Conservation (phyloP, 2,329 filamentous ascomycete genomes). For the Alternaria solani region DNA sequence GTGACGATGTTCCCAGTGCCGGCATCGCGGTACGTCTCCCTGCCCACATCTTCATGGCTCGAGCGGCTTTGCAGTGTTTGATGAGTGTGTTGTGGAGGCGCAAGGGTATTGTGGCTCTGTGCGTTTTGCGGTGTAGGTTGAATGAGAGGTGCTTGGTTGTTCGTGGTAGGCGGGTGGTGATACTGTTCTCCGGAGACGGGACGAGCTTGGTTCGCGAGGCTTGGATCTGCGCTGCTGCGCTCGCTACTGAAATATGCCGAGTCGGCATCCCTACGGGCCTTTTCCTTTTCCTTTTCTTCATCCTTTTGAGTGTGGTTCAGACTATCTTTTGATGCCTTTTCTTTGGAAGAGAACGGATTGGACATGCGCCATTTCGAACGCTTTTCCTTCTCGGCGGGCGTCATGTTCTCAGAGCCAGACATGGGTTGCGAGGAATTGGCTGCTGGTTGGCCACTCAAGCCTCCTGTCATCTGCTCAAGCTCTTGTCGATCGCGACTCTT, state of each 20-base stretch:
- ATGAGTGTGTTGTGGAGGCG: conserved; percentile 22
- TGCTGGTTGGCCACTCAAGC: conserved; percentile 24
- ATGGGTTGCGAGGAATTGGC: conserved; percentile 29
- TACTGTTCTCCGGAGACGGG: conserved; percentile 41
- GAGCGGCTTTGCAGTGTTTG: conserved; percentile 25
- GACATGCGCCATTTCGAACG: conserved; percentile 49
- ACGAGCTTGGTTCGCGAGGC: conserved; percentile 40
- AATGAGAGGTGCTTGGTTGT: conserved; percentile 24
- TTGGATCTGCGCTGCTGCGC: conserved; percentile 42
- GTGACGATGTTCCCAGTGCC: conserved; percentile 47
- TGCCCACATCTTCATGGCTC: conserved; percentile 37
- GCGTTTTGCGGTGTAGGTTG: conserved; percentile 12
- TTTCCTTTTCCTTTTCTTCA: conserved; percentile 22
- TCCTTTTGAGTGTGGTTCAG: conserved; percentile 14
- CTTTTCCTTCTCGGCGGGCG: conserved; percentile 44
- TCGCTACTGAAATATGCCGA: conserved; percentile 49
- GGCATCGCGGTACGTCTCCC: conserved; percentile 43
- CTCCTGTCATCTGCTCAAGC: conserved; percentile 33
- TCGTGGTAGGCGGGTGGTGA: conserved; percentile 23
- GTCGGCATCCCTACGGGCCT: conserved; percentile 31
- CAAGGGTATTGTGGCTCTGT: conserved; percentile 20
- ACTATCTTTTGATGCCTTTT: conserved; percentile 35
- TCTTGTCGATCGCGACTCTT: conserved; percentile 42
- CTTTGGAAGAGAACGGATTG: conserved; percentile 48
- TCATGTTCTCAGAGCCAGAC: conserved; percentile 25